phyloP scores from a whole-genome alignment of 768 basidiomycete species.

The Lactarius sp. region DNA sequence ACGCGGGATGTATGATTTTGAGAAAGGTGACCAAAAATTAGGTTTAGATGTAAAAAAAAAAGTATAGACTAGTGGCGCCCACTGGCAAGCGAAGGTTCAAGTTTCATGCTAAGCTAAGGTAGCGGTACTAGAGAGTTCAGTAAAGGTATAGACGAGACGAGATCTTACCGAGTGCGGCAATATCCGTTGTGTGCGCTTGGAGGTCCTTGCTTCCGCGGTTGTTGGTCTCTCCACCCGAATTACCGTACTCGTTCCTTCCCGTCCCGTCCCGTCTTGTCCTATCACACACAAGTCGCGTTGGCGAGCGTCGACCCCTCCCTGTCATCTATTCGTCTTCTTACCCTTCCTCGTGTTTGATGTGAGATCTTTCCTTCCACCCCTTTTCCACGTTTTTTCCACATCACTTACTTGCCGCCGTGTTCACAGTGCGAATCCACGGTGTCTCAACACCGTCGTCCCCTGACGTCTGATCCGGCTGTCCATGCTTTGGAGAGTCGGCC shows the following conservation, averaged over 20 bases:
- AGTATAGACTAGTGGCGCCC: slow-evolving; percentile 12
- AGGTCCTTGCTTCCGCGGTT: neutral
- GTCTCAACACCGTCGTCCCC: slow-evolving; percentile 34
- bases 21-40: slow-evolving; percentile 9
- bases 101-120: slow-evolving; percentile 17
- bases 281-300: neutral
- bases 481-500: slow-evolving; percentile 66
- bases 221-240: slow-evolving; percentile 1
- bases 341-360: slow-evolving; percentile 15
- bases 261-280: neutral
- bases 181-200: slow-evolving; percentile 3
- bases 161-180: slow-evolving; percentile 5
- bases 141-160: neutral
- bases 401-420: slow-evolving; percentile 11
- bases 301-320: neutral
- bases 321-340: neutral
- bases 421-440: slow-evolving; percentile 32
- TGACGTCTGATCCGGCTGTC: slow-evolving; percentile 47
- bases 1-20: slow-evolving; percentile 7
- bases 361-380: slow-evolving; percentile 8
- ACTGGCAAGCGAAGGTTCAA: slow-evolving; percentile 7
- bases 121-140: too few relatives aligned
- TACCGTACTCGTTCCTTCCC: neutral
- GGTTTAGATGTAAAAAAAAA: slow-evolving; percentile 4
- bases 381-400: slow-evolving; percentile 6